Evolutionary conservation across 495 filamentous ascomycete species (phyloP).

Genomic region (Xanthoparmelia taractica): DNA sequence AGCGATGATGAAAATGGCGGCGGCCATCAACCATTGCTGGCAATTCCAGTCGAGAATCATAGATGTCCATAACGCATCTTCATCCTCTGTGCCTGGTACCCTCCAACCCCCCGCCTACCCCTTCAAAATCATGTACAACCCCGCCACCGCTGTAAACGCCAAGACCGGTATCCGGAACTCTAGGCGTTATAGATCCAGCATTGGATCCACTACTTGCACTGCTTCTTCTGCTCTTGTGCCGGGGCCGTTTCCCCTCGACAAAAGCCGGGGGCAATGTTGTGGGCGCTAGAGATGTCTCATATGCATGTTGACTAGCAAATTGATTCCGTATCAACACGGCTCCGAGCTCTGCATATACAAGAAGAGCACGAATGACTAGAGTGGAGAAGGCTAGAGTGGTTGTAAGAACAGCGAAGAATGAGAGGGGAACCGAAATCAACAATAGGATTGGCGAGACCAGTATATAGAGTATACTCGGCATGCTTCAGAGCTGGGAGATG

Average conservation of each 20-base stretch:
- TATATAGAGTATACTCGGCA: slow-evolving; percentile 40
- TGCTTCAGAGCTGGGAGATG: slow-evolving; percentile 1
- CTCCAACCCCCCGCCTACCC: slow-evolving; percentile 64
- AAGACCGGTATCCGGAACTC: slow-evolving; percentile 17
- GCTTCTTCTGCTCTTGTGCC: slow-evolving; percentile 22
- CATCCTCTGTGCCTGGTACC: slow-evolving; percentile 34
- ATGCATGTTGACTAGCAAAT: slow-evolving; percentile 36
- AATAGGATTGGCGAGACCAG: slow-evolving; percentile 56
- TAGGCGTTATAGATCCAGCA: slow-evolving; percentile 18
- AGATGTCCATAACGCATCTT: slow-evolving; percentile 62
- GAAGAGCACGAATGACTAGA: slow-evolving; percentile 54
- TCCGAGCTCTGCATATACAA: slow-evolving; percentile 64
- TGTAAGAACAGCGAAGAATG: slow-evolving; percentile 61
- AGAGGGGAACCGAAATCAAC: slow-evolving; percentile 59
- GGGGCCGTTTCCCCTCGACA: slow-evolving; percentile 29
- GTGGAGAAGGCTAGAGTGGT: slow-evolving; percentile 56
- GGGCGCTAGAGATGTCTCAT: slow-evolving; percentile 20
- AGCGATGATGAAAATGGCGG: slow-evolving; percentile 22
- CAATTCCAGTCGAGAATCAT: slow-evolving; percentile 64
- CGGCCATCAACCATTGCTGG: slow-evolving; percentile 31
- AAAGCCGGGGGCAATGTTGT: slow-evolving; percentile 31
- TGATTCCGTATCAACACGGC: slow-evolving; percentile 52
- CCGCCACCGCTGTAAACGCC: slow-evolving; percentile 33
- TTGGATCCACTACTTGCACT: slow-evolving; percentile 18
- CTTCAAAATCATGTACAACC: slow-evolving; percentile 68